phyloP scores from a whole-genome alignment of 192 early-diverging fungal genomes.

The Coemansia pectinata region DNA sequence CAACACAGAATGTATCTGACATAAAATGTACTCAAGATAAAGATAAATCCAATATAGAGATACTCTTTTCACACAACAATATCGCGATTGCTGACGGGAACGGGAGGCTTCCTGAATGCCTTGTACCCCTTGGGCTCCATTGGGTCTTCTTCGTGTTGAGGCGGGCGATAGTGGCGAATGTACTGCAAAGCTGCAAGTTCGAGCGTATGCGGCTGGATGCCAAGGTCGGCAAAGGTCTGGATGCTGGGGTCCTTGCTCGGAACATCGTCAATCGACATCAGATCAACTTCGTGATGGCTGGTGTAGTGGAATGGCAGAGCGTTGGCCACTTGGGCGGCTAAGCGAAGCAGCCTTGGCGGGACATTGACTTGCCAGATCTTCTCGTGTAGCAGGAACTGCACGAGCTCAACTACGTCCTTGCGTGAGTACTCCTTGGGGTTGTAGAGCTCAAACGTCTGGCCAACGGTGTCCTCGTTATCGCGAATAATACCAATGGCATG shows the following conservation, averaged over 20 bases:
- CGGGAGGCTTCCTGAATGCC: slow-evolving; percentile 48
- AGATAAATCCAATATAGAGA: background rate
- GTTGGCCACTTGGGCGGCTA: slow-evolving; percentile 64
- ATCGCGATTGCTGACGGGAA: slow-evolving; percentile 47
- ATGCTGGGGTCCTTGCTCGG: slow-evolving; percentile 61
- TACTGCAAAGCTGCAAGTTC: slow-evolving; percentile 83
- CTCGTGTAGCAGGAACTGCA: slow-evolving; percentile 61
- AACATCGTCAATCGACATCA: slow-evolving; percentile 73
- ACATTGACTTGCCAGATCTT: slow-evolving; percentile 67
- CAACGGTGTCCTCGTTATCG: slow-evolving; percentile 70
- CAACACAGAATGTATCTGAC: background rate
- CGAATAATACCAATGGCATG: slow-evolving; percentile 74
- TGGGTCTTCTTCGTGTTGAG: slow-evolving; percentile 55
- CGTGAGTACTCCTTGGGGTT: slow-evolving; percentile 77
- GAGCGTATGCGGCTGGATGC: slow-evolving; percentile 76
- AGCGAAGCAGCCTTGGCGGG: slow-evolving; percentile 72
- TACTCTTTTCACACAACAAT: slow-evolving; percentile 34
- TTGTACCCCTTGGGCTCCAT: slow-evolving; percentile 55
- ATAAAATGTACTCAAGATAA: background rate
- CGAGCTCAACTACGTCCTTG: slow-evolving; percentile 71
- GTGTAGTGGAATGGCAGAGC: slow-evolving; percentile 74
- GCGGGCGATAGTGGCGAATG: slow-evolving; percentile 79
- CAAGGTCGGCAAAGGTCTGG: slow-evolving; percentile 84
- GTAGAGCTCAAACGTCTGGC: slow-evolving; percentile 89
- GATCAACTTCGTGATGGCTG: slow-evolving; percentile 84